Evolutionary conservation across 2,329 filamentous ascomycete genomes (phyloP), one percentile per base, ranked within the genome.

Genomic region (Paecilomyces formosus): DNA sequence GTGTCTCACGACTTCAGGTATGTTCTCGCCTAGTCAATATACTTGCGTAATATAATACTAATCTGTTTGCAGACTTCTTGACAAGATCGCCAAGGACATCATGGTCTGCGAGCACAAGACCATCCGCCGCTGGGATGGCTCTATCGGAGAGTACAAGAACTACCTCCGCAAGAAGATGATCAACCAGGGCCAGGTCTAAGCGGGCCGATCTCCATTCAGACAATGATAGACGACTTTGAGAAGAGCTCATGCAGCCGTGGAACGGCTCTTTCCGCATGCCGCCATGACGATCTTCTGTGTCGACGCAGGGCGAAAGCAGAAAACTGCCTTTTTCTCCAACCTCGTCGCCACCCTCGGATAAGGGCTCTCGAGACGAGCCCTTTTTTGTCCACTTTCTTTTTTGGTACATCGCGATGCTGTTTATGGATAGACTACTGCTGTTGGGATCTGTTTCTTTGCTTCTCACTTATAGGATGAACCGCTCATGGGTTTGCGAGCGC

Each of bases 61-160:
- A 53, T 55, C 51, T 61, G 61, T 66, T 35, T n/a, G 55, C 68
- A 95, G 93, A 82, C 82, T 99, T 71, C 87, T 99, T 65, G 94
- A 99, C 85, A 97, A 96, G 84, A 97, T 99, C 76, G 94, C 94
- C 68, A 99, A 99, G 85, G 91, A 99, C 77, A 99, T 99, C 78
- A 87, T 99, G 80, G 94, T 99, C 58, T 99, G 95, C 79, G 94
- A 99, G 81, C 92, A 99, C 86, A 92, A 92, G 84, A 92, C 92
- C 13, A 92, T 97, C 68, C 87, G 84, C 68, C 79, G 85, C 70
- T 99, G 94, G 94, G 87, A 93, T 63, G 93, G 93, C 69, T 81
- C 79, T 64, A 99, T 99, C 71, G 88, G 88, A 67, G 87, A 92
- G 61, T 99, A 99, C 90, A 99, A 99, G 90, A 90, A 95, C 81